Evolutionary conservation across 225 moss, liverwort and hornwort genomes (phyloP).

Genomic region (Bryum argenteum): DNA sequence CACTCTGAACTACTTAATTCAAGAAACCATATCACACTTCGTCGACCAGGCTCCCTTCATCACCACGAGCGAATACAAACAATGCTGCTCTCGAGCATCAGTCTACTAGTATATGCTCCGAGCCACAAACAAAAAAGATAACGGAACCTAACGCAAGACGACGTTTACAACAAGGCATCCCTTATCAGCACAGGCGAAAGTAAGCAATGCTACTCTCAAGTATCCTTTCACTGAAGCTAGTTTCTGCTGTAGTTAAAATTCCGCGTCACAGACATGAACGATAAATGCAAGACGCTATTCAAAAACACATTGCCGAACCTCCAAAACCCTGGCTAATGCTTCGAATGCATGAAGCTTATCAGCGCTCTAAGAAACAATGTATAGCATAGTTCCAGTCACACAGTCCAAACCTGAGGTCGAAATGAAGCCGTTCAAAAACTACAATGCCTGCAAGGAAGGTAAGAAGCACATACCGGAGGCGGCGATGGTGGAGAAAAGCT

Average conservation of each 20-base stretch:
- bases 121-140: background rate
- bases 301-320: background rate
- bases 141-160: background rate
- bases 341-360: no score
- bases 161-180: background rate
- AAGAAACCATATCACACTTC: background rate
- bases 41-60: background rate
- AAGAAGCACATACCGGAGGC: constrained; percentile 22
- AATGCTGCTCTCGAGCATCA: background rate
- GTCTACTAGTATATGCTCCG: background rate
- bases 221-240: background rate
- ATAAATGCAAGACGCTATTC: background rate
- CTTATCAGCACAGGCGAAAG: background rate
- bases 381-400: no score
- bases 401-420: background rate
- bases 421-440: background rate
- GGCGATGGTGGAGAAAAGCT: constrained; percentile 8
- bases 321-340: no score
- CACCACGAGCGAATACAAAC: background rate
- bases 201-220: background rate
- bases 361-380: no score
- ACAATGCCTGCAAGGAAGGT: no score
- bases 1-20: background rate
- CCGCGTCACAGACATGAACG: background rate
- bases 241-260: background rate